Evolutionary conservation across 139 green algal genomes (phyloP), one percentile per base, ranked within the genome.

Genomic region (Klebsormidium nitens): DNA sequence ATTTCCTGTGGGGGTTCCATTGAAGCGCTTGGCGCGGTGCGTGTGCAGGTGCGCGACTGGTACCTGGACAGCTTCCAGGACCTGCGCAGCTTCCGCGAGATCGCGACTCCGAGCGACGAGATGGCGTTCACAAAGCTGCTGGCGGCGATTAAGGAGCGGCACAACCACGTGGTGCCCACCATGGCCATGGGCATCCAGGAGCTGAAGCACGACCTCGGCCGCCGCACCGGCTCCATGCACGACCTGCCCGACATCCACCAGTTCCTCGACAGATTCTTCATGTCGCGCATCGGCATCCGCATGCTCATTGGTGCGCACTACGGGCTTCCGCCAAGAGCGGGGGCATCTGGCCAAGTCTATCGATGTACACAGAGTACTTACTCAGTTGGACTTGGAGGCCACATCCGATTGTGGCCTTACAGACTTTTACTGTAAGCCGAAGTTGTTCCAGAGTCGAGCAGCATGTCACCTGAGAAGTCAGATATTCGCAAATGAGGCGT

Each of bases 1-100:
- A n/a, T n/a, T n/a, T n/a, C n/a, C n/a, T n/a, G n/a, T n/a, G n/a
- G n/a, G n/a, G n/a, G n/a, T n/a, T n/a, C n/a, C n/a, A n/a, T n/a
- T n/a, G n/a, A n/a, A n/a, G n/a, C n/a, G n/a, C n/a, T n/a, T n/a
- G n/a, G n/a, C n/a, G n/a, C n/a, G n/a, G n/a, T n/a, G n/a, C n/a
- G n/a, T n/a, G n/a, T n/a, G 37, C 80, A 95, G 90, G 91, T 97
- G 3, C 86, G 93, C 0, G 93, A 98, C 76, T 98, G 94, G 94
- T 99, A 99, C 69, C 89, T 97, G 57, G 91, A 98, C 70, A 96
- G 89, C 0, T 98, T 97, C 83, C 82, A 85, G 26, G 94, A 97
- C 50, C 82, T 98, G 46, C 83, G 89, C 1, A 36, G 61, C 1
- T 96, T 96, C 57, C 85, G 83, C 0, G 39, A 73, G 23, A 82